A percentile compares a stretch with the other conserved stretches of the same genome.
phyloP scores from a whole-genome alignment of 805 yeast genomes.

The Kluyveromyces nonfermentans region DNA sequence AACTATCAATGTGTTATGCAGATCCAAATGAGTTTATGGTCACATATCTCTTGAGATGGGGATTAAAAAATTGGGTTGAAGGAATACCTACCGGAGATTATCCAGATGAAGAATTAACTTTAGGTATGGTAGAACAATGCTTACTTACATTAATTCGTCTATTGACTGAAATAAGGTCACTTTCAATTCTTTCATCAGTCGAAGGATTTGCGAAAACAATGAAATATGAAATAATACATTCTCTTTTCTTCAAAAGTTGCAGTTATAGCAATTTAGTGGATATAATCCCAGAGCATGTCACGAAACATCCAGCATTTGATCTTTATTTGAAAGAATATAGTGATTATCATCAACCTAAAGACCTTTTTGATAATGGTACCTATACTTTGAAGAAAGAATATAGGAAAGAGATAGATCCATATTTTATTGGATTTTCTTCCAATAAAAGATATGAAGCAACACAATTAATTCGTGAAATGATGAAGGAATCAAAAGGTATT shows the following conservation, averaged over 20 bases:
- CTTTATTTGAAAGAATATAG: conserved; percentile 48
- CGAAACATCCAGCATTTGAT: conserved; percentile 67
- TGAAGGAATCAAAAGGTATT: conserved; percentile 32
- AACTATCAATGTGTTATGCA: conserved; percentile 45
- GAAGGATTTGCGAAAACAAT: conserved; percentile 44
- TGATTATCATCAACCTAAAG: conserved; percentile 50
- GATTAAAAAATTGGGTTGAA: conserved; percentile 43
- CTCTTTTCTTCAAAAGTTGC: conserved; percentile 66
- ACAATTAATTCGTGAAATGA: conserved; percentile 43
- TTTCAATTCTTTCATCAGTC: conserved; percentile 40
- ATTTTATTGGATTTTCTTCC: conserved; percentile 64
- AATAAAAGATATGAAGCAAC: conserved; percentile 82
- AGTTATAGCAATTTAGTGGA: conserved; percentile 61
- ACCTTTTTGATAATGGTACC: conserved; percentile 48
- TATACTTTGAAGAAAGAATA: conserved; percentile 57
- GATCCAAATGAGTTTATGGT: conserved; percentile 48
- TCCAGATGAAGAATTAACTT: conserved; percentile 36
- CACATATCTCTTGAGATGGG: conserved; percentile 63
- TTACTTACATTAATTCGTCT: conserved; percentile 56
- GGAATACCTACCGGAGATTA: conserved; percentile 33
- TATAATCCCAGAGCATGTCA: conserved; percentile 66
- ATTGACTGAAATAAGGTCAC: conserved; percentile 55
- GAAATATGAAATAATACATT: conserved; percentile 67
- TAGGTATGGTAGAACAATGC: conserved; percentile 72
- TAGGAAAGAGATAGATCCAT: conserved; percentile 61